Evolutionary conservation across 2,329 filamentous ascomycete genomes (phyloP).

Genomic region (Paecilomyces formosus): DNA sequence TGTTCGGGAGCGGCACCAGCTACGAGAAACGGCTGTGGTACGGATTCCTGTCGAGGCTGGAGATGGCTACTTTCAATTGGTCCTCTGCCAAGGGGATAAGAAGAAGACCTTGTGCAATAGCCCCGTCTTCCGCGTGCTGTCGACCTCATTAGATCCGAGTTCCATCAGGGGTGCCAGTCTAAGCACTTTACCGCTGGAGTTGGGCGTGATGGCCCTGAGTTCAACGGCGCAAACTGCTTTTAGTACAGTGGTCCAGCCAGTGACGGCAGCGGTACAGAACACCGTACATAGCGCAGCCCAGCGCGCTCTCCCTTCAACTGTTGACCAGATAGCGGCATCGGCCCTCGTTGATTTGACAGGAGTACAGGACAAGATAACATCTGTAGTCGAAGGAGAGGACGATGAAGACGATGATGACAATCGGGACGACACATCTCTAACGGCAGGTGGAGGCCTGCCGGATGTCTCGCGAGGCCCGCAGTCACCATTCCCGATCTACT

Average conservation of each 20-base stretch:
- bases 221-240: slow-evolving; percentile 34
- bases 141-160: slow-evolving; percentile 54
- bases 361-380: not conserved
- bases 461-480: slow-evolving; percentile 21
- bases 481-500: slow-evolving; percentile 23
- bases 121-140: slow-evolving; percentile 62
- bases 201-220: slow-evolving; percentile 43
- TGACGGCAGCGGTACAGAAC: slow-evolving; percentile 17
- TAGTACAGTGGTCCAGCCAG: slow-evolving; percentile 15
- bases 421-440: slow-evolving; percentile 23
- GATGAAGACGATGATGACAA: slow-evolving; percentile 32
- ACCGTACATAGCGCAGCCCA: slow-evolving; percentile 9
- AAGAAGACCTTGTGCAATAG: slow-evolving; percentile 57
- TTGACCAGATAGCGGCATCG: not conserved
- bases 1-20: slow-evolving; percentile 42
- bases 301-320: not conserved
- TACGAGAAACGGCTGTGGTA: slow-evolving; percentile 58
- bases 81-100: slow-evolving; percentile 51
- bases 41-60: slow-evolving; percentile 55
- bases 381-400: slow-evolving; percentile 16
- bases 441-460: slow-evolving; percentile 21
- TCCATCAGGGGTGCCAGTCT: slow-evolving; percentile 59
- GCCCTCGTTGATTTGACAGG: not conserved
- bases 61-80: slow-evolving; percentile 63
- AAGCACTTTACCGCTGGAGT: slow-evolving; percentile 57